Evolutionary conservation across 108 stramenopile genomes (phyloP).

Genomic region (Cyclostephanos invisitatus): DNA sequence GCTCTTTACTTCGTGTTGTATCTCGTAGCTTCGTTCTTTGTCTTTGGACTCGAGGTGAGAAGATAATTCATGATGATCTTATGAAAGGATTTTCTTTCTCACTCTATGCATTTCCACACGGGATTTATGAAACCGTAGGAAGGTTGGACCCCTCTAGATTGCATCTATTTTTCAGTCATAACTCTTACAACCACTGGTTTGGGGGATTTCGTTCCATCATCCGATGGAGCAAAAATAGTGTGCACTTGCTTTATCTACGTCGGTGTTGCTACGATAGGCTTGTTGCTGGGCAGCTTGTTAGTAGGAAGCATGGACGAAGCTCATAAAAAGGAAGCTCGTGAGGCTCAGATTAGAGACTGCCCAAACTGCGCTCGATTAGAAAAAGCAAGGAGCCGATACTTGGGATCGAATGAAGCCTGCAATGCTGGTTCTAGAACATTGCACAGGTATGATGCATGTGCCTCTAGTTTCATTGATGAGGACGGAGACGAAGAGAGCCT

Average conservation of each 20-base stretch:
- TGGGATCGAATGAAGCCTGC: neutral
- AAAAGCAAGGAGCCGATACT: conserved; percentile 12
- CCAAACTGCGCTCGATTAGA: conserved; percentile 73
- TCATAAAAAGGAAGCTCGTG: conserved; percentile 58
- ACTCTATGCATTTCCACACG: neutral
- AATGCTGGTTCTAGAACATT: neutral
- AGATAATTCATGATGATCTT: neutral
- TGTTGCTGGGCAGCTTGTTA: conserved; percentile 87
- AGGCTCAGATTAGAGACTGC: conserved; percentile 68
- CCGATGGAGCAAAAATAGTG: conserved; percentile 77
- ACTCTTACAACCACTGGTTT: conserved; percentile 80
- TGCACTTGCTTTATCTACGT: conserved; percentile 90
- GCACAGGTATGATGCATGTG: neutral
- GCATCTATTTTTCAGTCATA: conserved; percentile 88
- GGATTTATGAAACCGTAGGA: conserved; percentile 44
- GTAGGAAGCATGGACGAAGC: conserved; percentile 79
- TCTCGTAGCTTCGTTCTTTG: conserved; percentile 73
- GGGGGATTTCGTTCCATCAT: conserved; percentile 86
- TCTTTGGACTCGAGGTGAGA: conserved; percentile 74
- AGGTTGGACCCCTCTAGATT: conserved; percentile 85
- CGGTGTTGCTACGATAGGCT: conserved; percentile 87
- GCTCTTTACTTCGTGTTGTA: conserved; percentile 79
- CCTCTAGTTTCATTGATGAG: neutral
- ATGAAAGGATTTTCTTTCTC: neutral
- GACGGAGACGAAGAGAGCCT: neutral